Conservation (phyloP, 139 green algal genomes). For the Auxenochlorella pyrenoidosa region DNA sequence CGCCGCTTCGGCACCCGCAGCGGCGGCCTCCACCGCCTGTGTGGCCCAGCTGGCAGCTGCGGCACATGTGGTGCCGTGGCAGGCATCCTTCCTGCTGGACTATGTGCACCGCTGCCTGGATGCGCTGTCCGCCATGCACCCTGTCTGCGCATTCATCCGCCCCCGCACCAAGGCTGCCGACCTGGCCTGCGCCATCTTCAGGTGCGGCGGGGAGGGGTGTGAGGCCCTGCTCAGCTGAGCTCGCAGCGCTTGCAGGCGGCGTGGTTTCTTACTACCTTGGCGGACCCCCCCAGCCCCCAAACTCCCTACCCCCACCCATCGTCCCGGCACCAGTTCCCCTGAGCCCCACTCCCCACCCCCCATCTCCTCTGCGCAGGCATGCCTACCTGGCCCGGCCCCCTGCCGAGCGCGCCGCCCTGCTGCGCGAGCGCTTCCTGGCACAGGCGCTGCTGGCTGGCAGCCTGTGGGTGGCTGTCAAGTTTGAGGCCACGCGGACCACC, state of each 20-base stretch:
- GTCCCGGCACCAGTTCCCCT: too few relatives aligned
- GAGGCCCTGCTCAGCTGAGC: too few relatives aligned
- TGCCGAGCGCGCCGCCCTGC: not conserved
- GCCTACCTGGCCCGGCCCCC: not conserved
- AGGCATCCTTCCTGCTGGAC: slow-evolving; percentile 19
- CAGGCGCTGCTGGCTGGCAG: slow-evolving; percentile 2
- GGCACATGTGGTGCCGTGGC: not conserved
- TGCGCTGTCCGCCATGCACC: not conserved
- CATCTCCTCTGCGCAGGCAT: not conserved
- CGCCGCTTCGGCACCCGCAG: not conserved
- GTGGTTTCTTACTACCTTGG: too few relatives aligned
- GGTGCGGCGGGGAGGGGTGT: not conserved
- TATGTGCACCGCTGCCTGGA: slow-evolving; percentile 22
- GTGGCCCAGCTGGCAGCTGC: not conserved
- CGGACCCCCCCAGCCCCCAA: too few relatives aligned
- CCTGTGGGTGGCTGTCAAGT: slow-evolving; percentile 28
- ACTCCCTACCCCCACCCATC: not conserved
- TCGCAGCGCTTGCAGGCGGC: too few relatives aligned
- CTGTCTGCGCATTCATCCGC: not conserved
- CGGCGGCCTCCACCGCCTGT: too few relatives aligned
- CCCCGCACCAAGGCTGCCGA: not conserved
- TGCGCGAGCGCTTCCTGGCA: slow-evolving; percentile 5
- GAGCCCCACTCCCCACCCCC: too few relatives aligned
- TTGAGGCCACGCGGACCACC: slow-evolving; percentile 19
- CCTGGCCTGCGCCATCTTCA: slow-evolving; percentile 7